Base-by-base conservation (phyloP, 129 eudicot species). In the Arctium lappa region DNA sequence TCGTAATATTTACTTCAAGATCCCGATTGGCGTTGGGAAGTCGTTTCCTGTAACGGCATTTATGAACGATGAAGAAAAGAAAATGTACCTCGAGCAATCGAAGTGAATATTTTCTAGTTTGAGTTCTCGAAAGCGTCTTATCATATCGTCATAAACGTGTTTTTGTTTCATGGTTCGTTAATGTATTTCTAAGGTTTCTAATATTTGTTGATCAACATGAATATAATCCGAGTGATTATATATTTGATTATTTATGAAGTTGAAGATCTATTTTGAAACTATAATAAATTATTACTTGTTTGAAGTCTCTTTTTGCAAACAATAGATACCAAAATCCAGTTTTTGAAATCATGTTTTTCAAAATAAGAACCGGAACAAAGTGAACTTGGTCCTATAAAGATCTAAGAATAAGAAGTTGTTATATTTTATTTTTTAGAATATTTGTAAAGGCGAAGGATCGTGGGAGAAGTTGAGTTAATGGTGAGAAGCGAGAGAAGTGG, bases 1-100 rank as follows among this genome's bases (percentile, higher is more conserved):
- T 31, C 56, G 82, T 32, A 94, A 86, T 15, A 92, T 94, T 16
- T 85, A 87, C 80, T 94, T 94, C 87, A 94, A 91, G 91, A 89
- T 90, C 31, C 91, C 94, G 34, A 44, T 84, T 1, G 87, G 87
- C 18, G 80, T 84, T 2, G 97, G 96, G 29, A 94, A 76, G 91
- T 88, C 97, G 40, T 95, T 91, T 87, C 97, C 97, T 0, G 42
- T 88, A 0, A 88, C 92, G 12, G 97, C 96, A 9, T 95, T 92
- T 70, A 91, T 95, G 97, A 88, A 74, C 56, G 94, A 88, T 1
- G 98, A 95, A 42, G 94, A 92, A 72, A 88, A 92, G 79, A 66
- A 86, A 36, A 84, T 81, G 71, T 85, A 87, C 72, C 48, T 84
- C 0, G 87, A 79, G 76, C 83, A 33, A 36, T 40, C 79, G 2